A percentile compares a stretch with the other conserved stretches of the same genome.
These are phyloP conservation scores for Chlamydomonas sp. DNA, from an alignment of 139 green algal species.

Conservation along the genomic window DNA sequence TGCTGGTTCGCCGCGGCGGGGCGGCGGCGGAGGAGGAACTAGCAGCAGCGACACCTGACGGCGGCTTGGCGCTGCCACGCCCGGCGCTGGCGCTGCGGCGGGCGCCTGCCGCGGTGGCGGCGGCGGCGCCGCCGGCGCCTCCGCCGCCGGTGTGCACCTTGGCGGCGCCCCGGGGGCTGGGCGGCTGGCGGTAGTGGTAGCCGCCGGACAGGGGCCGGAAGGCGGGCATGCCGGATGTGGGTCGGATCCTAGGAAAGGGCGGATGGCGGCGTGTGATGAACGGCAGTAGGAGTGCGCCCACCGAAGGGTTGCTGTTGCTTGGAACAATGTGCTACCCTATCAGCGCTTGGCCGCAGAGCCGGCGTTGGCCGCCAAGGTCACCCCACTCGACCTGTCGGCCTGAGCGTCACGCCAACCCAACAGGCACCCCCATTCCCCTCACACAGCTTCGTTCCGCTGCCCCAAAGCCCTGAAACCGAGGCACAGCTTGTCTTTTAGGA, in stretches of 20 bases:
- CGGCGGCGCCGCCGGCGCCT: constrained; percentile 6
- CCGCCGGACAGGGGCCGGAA: background rate
- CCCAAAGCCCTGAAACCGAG: too few species aligned
- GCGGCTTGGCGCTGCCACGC: background rate
- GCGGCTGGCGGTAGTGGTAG: background rate
- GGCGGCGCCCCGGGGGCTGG: background rate
- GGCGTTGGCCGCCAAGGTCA: too few species aligned
- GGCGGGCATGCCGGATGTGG: background rate
- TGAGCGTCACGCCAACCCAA: too few species aligned
- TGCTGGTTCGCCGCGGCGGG: background rate
- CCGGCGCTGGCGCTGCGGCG: background rate
- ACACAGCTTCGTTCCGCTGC: too few species aligned
- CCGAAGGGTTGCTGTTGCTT: background rate
- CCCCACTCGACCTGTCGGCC: too few species aligned
- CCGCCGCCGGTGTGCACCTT: background rate
- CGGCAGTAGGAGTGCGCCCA: background rate
- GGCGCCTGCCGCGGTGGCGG: background rate
- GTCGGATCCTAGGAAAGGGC: background rate
- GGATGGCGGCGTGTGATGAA: background rate
- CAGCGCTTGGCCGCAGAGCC: too few species aligned
- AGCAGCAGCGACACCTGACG: background rate
- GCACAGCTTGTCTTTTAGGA: background rate
- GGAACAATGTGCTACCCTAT: too few species aligned
- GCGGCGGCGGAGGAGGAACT: background rate
- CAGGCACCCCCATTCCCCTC: too few species aligned